Conservation (phyloP, 805 yeast genomes). For the Lipomyces lipofer region DNA sequence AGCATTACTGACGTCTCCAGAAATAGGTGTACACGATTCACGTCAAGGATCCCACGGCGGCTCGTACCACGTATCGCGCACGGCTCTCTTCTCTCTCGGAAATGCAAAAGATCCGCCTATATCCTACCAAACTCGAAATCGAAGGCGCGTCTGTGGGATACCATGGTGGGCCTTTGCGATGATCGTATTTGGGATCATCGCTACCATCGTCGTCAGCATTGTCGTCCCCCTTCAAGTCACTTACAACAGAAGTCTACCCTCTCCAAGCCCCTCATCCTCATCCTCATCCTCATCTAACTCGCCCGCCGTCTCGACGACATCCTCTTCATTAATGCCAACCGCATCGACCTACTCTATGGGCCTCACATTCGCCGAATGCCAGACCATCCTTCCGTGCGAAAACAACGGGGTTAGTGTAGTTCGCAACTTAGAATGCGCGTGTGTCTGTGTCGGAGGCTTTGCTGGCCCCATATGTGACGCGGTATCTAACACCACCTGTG, state of each 20-base stretch:
- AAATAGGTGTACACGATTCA: too few relatives aligned
- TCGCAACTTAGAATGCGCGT: conserved; percentile 13
- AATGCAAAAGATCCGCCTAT: too few relatives aligned
- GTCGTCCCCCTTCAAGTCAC: conserved; percentile 27
- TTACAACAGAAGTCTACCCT: background rate
- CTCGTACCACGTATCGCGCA: too few relatives aligned
- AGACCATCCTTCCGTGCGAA: conserved; percentile 10
- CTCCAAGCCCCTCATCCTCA: background rate
- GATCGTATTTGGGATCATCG: background rate
- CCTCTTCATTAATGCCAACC: background rate
- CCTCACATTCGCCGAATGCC: conserved; percentile 10
- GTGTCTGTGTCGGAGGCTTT: conserved; percentile 20
- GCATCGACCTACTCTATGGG: background rate
- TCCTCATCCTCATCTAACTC: background rate
- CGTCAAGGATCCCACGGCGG: too few relatives aligned
- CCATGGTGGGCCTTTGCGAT: conserved; percentile 22
- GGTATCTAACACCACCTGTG: conserved; percentile 11
- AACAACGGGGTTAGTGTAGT: conserved; percentile 21
- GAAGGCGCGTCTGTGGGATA: conserved; percentile 15
- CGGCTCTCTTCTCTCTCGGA: too few relatives aligned
- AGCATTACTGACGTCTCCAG: too few relatives aligned
- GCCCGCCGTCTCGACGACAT: background rate
- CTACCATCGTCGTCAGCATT: conserved; percentile 14
- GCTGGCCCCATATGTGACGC: conserved; percentile 12
- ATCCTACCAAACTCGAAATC: too few relatives aligned